phyloP scores from a whole-genome alignment of 106 monocot genomes.

The Iris macrosiphon region DNA sequence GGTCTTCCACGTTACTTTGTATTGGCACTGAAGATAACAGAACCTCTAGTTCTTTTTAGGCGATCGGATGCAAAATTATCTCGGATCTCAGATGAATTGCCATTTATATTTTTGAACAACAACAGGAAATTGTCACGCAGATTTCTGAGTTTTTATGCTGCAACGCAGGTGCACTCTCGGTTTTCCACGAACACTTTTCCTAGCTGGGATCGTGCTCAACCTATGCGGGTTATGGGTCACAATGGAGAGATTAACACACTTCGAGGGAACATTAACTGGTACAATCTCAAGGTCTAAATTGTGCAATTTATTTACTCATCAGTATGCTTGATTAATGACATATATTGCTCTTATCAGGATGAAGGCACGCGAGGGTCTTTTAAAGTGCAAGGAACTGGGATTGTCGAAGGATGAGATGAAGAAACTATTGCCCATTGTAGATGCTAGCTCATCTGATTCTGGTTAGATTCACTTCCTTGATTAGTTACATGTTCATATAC shows the following conservation, averaged over 20 bases:
- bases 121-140: neutral
- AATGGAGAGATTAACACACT: slow-evolving; percentile 99
- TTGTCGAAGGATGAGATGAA: slow-evolving; percentile 86
- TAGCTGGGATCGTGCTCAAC: slow-evolving; percentile 99
- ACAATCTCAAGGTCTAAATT: slow-evolving; percentile 5
- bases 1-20: slow-evolving; percentile 50
- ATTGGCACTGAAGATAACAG: slow-evolving; percentile 22
- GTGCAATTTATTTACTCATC: too few species aligned
- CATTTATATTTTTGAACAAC: neutral
- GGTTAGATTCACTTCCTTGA: slow-evolving; percentile 41
- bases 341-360: slow-evolving; percentile 46
- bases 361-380: slow-evolving; percentile 94
- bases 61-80: slow-evolving; percentile 2
- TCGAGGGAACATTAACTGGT: slow-evolving; percentile 93
- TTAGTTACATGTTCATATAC: too few species aligned
- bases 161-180: slow-evolving; percentile 83
- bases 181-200: slow-evolving; percentile 99
- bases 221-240: slow-evolving; percentile 98
- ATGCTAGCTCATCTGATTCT: slow-evolving; percentile 97
- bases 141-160: slow-evolving; percentile 14
- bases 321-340: neutral
- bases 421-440: slow-evolving; percentile 92
- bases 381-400: slow-evolving; percentile 81
- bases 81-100: neutral
- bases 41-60: slow-evolving; percentile 12